Conservation (phyloP, 768 basidiomycete genomes). For the Piloderma croceum region DNA sequence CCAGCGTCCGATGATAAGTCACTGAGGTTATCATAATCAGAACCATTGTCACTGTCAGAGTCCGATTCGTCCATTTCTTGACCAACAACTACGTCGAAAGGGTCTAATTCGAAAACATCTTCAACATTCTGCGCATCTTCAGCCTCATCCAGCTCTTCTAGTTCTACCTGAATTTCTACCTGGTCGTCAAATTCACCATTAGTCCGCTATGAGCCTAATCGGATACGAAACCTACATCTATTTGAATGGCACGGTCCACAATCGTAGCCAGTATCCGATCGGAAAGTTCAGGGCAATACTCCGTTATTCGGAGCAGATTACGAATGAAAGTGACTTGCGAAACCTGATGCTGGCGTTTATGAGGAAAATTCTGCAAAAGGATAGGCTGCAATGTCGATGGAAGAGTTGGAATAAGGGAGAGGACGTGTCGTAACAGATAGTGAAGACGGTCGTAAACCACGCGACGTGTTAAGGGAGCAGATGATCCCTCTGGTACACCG, state of each 20-base stretch:
- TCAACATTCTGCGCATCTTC: conserved; percentile 44
- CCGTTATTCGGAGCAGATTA: conserved; percentile 75
- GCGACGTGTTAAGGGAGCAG: conserved; percentile 70
- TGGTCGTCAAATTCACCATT: conserved; percentile 22
- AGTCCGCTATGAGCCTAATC: not conserved
- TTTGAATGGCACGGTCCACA: conserved; percentile 90
- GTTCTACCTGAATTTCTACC: conserved; percentile 96
- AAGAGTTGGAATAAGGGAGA: conserved; percentile 87
- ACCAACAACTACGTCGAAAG: conserved; percentile 79
- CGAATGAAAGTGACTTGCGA: conserved; percentile 86
- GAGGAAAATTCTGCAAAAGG: conserved; percentile 82
- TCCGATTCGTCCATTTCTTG: conserved; percentile 63
- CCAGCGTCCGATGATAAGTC: conserved; percentile 72
- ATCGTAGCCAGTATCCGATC: conserved; percentile 83
- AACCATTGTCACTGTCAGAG: conserved; percentile 46
- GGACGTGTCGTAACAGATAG: conserved; percentile 76
- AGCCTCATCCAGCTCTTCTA: conserved; percentile 83
- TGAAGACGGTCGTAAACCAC: conserved; percentile 85
- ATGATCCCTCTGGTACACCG: conserved; percentile 56
- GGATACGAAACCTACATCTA: conserved; percentile 61
- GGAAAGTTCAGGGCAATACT: conserved; percentile 83
- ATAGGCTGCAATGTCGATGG: conserved; percentile 83
- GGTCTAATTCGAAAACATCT: conserved; percentile 70
- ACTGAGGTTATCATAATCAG: conserved; percentile 54
- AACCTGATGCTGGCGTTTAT: conserved; percentile 80